Evolutionary conservation across 140 eudicot genomes (phyloP).

Genomic region (Bidens hawaiensis): DNA sequence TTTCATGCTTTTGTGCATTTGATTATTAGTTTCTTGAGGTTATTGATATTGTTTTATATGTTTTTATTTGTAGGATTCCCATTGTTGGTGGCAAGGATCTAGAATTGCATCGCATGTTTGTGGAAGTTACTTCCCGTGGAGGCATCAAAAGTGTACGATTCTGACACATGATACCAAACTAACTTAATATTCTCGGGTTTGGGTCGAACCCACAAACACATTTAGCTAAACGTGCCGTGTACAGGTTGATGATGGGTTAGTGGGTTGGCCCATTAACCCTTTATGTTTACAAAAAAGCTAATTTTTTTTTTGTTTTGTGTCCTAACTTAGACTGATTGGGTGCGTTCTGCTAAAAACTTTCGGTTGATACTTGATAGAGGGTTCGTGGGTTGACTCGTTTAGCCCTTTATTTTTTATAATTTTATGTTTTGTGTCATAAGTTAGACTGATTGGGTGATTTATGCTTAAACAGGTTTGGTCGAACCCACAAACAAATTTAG

Average conservation of each 20-base stretch:
- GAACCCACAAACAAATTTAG: too few relatives aligned
- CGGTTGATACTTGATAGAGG: too few relatives aligned
- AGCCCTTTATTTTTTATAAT: neutral
- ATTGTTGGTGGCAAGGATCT: slow-evolving; percentile 75
- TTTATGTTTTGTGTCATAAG: neutral
- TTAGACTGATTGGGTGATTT: neutral
- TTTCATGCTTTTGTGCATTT: slow-evolving; percentile 2
- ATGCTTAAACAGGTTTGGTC: too few relatives aligned
- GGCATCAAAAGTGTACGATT: slow-evolving; percentile 67
- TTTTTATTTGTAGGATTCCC: slow-evolving; percentile 67
- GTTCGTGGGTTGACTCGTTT: neutral
- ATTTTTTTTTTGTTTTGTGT: too few relatives aligned
- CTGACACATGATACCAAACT: neutral
- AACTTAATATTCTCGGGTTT: neutral
- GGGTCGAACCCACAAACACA: neutral
- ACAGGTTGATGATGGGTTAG: neutral
- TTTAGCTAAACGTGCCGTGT: neutral
- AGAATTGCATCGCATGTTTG: slow-evolving; percentile 76
- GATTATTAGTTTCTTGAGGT: neutral
- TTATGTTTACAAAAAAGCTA: too few relatives aligned
- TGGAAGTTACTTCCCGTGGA: slow-evolving; percentile 94
- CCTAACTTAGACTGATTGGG: too few relatives aligned
- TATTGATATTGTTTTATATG: neutral
- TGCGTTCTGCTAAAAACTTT: too few relatives aligned
- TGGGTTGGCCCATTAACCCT: neutral